Base-by-base conservation (phyloP, 495 filamentous ascomycete genomes). In the Xylaria venustula region DNA sequence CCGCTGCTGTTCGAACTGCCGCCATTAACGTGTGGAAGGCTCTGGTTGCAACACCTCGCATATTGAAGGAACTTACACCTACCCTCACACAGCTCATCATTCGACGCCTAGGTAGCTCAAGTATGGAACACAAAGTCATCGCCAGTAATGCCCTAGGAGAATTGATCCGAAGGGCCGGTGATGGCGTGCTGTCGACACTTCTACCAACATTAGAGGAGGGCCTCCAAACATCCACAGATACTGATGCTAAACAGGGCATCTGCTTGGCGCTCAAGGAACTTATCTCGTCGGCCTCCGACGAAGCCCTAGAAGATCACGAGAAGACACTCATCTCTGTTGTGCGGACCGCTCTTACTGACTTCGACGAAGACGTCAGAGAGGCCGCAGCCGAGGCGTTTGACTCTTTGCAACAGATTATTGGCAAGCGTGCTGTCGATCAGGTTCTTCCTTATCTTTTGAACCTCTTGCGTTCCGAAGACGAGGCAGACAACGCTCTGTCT, bases 111-210 rank as follows among this genome's bases (percentile, higher is more conserved):
- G 94, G 91, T 54, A 97, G 91, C 64, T 89, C 92, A 3, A 98
- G 97, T 68, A 90, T 96, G 88, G 94, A 98, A 73, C 94, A 98
- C 73, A 97, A 96, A 76, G 88, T 95, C 60, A 98, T 98, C 77
- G 95, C 94, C 49, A 92, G 93, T 67, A 98, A 98, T 71, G 92
- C 94, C 11, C 81, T 98, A 50, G 95, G 94, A 64, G 94, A 98
- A 69, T 81, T 98, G 26, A 98, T 98, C 65, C 86, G 94, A 62
- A 98, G 96, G 75, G 93, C 93, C 65, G 94, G 94, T 54, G 94
- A 98, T 68, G 89, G 91, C 53, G 92, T 98, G 51, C 75, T 98
- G 60, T 83, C 92, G 12, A 96, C 85, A 47, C 77, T 98, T 58
- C 77, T 98, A 52, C 94, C 94, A 17, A 92, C 93, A 8, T 85